These are phyloP conservation scores for Linnemannia elongata DNA, from an alignment of 192 early-diverging fungal species.

Conservation along the genomic window DNA sequence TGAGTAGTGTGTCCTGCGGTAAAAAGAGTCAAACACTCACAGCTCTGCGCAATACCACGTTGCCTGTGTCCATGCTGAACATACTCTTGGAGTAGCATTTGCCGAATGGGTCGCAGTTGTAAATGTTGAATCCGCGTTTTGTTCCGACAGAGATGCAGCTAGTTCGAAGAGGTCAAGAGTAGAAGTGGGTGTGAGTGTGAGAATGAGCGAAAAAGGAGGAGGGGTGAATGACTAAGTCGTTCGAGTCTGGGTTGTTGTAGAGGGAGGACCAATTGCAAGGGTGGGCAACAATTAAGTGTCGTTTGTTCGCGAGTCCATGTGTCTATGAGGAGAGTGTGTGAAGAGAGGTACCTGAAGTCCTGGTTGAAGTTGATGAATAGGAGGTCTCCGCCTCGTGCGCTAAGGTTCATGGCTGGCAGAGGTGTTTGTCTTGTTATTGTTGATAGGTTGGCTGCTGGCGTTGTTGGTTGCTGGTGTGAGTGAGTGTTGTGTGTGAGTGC, in stretches of 20 bases:
- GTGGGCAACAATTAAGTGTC: not conserved
- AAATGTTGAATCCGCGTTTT: conserved; percentile 91
- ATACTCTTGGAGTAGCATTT: conserved; percentile 91
- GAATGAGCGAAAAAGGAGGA: not conserved
- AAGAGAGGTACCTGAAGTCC: conserved; percentile 71
- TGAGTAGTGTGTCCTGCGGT: conserved; percentile 2
- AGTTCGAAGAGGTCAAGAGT: not conserved
- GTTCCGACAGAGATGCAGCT: conserved; percentile 94
- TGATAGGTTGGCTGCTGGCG: not conserved
- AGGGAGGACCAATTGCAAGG: not conserved
- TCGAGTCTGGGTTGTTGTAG: not conserved
- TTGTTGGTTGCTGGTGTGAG: not conserved
- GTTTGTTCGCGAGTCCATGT: not conserved
- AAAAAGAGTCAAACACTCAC: not conserved
- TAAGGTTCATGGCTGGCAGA: conserved; percentile 71
- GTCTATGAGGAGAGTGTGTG: too few species aligned
- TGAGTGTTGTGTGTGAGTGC: not conserved
- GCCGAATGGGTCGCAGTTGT: conserved; percentile 97
- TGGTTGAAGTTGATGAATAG: conserved; percentile 89
- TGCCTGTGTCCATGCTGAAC: conserved; percentile 1
- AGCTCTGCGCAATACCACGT: not conserved
- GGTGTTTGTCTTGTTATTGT: not conserved
- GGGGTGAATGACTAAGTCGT: not conserved
- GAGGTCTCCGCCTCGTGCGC: conserved; percentile 73
- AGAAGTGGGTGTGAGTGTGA: not conserved